Base-by-base conservation (phyloP, 306 rosid genomes). In the Ormosia semicastrata region DNA sequence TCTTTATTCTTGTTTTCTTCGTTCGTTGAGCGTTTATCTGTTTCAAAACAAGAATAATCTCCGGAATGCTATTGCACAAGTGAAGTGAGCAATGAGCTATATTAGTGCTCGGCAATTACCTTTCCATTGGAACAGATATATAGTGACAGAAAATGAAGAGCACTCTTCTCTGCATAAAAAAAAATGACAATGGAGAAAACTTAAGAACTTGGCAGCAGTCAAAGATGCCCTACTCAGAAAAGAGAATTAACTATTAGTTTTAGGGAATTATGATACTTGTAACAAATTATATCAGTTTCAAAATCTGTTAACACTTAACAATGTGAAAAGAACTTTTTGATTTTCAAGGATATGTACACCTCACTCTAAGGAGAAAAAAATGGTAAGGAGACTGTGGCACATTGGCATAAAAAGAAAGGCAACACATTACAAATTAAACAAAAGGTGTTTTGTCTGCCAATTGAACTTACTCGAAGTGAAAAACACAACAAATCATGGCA, bases 381-480 rank as follows among this genome's bases (percentile, higher is more conserved):
- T 41, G 52, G 54, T 40, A 39, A 39, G 41, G 71, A 41, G 74
- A 40, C 1, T 36, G 17, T 46, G 43, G 52, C 24, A 37, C 24
- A 37, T 13, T 24, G 41, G 41, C 41, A 37, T 37, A 17, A 56
- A 10, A 32, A 49, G 39, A 46, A 40, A 59, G 43, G 8, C 75
- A 70, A 33, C 39, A 41, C 6, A 5, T 17, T 3, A 54, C 44
- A 58, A 24, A 24, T 24, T 24, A 24, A 24, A 24, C 0, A 24
- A 60, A 54, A 32, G 36, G 47, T 82, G 53, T 40, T 68, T 59
- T 83, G 77, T 67, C 81, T 52, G 58, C 79, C 73, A 76, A 80
- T 75, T 17, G 73, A 75, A 63, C n/a, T 76, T 59, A 71, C 83
- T 57, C 12, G 74, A 71, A 80, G 73, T 57, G 76, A 54, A 65